Evolutionary conservation across 2,329 filamentous ascomycete species (phyloP).

Genomic region (Neocucurbitaria cava): DNA sequence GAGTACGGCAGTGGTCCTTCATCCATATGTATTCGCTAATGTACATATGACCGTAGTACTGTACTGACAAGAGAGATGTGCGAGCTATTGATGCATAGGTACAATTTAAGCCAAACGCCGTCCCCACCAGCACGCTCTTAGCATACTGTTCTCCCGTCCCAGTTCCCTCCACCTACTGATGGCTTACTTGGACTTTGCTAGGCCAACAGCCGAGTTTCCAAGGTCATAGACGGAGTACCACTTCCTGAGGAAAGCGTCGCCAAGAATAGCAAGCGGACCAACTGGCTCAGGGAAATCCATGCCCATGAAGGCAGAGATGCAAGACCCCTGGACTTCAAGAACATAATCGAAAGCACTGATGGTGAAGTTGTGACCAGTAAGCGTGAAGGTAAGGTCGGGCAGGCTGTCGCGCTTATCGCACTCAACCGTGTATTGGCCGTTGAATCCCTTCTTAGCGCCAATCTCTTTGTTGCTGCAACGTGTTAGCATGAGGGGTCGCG

Average conservation of each 20-base stretch:
- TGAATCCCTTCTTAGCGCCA: constrained; percentile 96
- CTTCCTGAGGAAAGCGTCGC: constrained; percentile 80
- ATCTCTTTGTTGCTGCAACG: constrained; percentile 81
- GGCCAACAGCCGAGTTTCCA: constrained; percentile 84
- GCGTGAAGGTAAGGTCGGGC: constrained; percentile 89
- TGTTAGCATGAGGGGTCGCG: constrained; percentile 18
- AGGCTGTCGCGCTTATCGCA: constrained; percentile 83
- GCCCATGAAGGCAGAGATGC: constrained; percentile 97
- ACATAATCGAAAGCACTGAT: constrained; percentile 92
- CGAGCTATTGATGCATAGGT: constrained; percentile 19
- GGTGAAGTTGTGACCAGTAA: constrained; percentile 91
- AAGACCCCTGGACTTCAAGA: constrained; percentile 91
- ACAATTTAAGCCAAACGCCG: constrained; percentile 32
- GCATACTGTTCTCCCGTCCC: constrained; percentile 1
- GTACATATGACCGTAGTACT: constrained; percentile 15
- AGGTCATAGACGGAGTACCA: constrained; percentile 98
- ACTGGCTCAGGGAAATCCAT: constrained; percentile 85
- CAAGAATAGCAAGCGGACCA: constrained; percentile 92
- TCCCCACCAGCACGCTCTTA: constrained; percentile 9
- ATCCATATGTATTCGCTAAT: constrained; percentile 23
- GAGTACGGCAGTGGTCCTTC: constrained; percentile 8
- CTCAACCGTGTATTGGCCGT: constrained; percentile 94
- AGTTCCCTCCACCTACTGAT: background rate
- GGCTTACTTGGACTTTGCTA: constrained; percentile 79
- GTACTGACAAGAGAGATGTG: constrained; percentile 13